Conservation (phyloP, 2,329 filamentous ascomycete species). For the Aspergillus niger region DNA sequence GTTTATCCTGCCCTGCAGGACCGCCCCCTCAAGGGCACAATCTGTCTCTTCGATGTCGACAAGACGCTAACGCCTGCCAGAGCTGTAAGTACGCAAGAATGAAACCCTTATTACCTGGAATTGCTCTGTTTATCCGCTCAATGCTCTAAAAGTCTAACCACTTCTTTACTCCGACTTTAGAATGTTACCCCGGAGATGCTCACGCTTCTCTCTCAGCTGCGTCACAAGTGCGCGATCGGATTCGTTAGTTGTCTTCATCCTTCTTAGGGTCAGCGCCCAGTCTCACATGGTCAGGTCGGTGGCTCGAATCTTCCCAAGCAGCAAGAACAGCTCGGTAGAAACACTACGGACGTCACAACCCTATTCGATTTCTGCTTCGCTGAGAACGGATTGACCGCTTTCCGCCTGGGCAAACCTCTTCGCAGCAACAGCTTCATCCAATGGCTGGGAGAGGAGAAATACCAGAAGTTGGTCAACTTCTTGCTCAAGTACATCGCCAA, state of each 20-base stretch:
- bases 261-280: background rate
- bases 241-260: constrained; percentile 26
- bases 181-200: constrained; percentile 78
- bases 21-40: constrained; percentile 87
- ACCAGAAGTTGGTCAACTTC: constrained; percentile 63
- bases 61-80: constrained; percentile 84
- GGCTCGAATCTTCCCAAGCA: constrained; percentile 92
- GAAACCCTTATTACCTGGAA: too few species aligned
- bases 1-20: constrained; percentile 73
- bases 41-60: constrained; percentile 96
- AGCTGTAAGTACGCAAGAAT: constrained; percentile 51
- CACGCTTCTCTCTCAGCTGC: constrained; percentile 72
- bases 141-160: background rate
- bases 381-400: constrained; percentile 94
- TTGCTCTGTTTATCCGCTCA: too few species aligned
- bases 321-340: constrained; percentile 86
- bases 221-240: constrained; percentile 55
- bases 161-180: constrained; percentile 44
- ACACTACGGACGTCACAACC: constrained; percentile 68
- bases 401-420: constrained; percentile 75
- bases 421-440: constrained; percentile 83
- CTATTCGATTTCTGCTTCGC: constrained; percentile 98
- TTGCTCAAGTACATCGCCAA: constrained; percentile 63
- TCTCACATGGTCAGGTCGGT: constrained; percentile 59
- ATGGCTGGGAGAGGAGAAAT: constrained; percentile 82